Conservation (phyloP, 805 yeast species). For the Barnettozyma vustinii region DNA sequence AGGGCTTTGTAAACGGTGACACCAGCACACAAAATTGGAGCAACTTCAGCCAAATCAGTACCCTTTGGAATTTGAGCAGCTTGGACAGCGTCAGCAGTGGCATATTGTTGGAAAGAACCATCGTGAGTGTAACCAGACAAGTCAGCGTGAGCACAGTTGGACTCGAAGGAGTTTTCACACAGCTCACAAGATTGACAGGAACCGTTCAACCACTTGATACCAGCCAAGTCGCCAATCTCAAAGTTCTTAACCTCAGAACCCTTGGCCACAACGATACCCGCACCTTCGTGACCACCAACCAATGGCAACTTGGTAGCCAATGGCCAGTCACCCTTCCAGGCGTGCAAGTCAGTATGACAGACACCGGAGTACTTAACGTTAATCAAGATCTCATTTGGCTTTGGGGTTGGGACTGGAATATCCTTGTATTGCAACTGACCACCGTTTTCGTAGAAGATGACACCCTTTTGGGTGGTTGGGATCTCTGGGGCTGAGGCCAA, state of each 20-base stretch:
- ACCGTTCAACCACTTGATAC: slow-evolving; percentile 68
- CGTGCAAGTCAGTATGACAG: slow-evolving; percentile 71
- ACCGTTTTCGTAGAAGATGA: slow-evolving; percentile 46
- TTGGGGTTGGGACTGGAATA: slow-evolving; percentile 55
- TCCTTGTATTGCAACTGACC: slow-evolving; percentile 46
- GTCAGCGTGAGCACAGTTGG: slow-evolving; percentile 67
- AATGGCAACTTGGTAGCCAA: slow-evolving; percentile 53
- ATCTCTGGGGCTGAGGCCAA: slow-evolving; percentile 30
- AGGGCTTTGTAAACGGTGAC: slow-evolving; percentile 66
- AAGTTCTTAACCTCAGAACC: slow-evolving; percentile 58
- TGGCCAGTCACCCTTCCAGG: slow-evolving; percentile 39
- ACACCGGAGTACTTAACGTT: slow-evolving; percentile 71
- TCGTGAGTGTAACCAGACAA: slow-evolving; percentile 48
- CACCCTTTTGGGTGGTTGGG: slow-evolving; percentile 48
- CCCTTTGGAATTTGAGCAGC: slow-evolving; percentile 58
- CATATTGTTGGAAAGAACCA: slow-evolving; percentile 58
- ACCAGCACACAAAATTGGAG: slow-evolving; percentile 40
- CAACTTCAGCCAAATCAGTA: slow-evolving; percentile 52
- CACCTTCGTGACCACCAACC: slow-evolving; percentile 75
- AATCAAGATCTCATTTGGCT: slow-evolving; percentile 57
- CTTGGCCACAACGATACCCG: slow-evolving; percentile 62
- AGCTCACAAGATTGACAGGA: slow-evolving; percentile 62
- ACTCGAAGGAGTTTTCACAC: slow-evolving; percentile 54
- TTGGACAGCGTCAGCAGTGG: slow-evolving; percentile 61
- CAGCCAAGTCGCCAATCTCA: slow-evolving; percentile 62